These are phyloP conservation scores for Canavalia ensiformis DNA, from an alignment of 306 rosid genomes.

Conservation along the genomic window DNA sequence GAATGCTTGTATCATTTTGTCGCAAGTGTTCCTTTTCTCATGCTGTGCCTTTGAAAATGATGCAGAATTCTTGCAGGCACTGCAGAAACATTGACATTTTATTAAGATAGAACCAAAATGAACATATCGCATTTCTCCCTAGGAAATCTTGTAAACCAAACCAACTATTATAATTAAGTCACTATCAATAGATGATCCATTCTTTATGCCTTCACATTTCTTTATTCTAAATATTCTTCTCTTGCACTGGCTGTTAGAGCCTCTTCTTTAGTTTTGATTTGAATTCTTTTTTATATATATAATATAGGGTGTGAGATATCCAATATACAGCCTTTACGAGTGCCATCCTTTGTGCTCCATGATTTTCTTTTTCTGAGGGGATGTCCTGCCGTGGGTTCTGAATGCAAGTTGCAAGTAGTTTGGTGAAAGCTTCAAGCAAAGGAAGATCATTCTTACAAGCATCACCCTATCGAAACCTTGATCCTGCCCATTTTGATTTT, in stretches of 20 bases:
- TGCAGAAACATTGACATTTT: background rate
- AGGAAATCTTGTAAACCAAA: background rate
- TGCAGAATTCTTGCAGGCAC: slow-evolving; percentile 26
- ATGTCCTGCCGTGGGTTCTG: background rate
- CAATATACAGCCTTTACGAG: background rate
- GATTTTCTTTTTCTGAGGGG: background rate
- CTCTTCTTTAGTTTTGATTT: slow-evolving; percentile 2
- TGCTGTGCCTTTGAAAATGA: background rate
- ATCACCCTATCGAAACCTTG: background rate
- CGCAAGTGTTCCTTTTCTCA: slow-evolving; percentile 20
- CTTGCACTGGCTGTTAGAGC: background rate
- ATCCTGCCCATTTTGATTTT: background rate
- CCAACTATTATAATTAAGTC: background rate
- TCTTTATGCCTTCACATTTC: background rate
- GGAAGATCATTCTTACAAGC: slow-evolving; percentile 2
- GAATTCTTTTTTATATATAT: background rate
- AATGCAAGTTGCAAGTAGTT: background rate
- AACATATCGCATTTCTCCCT: slow-evolving; percentile 2
- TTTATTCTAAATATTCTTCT: slow-evolving; percentile 23
- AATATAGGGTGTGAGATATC: background rate
- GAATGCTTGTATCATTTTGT: slow-evolving; percentile 12
- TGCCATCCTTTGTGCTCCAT: background rate
- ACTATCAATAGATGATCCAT: slow-evolving; percentile 29
- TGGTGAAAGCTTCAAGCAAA: background rate
- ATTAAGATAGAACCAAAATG: background rate